phyloP scores from a whole-genome alignment of 2,329 filamentous ascomycete genomes.

The Metarhizium robertsii region DNA sequence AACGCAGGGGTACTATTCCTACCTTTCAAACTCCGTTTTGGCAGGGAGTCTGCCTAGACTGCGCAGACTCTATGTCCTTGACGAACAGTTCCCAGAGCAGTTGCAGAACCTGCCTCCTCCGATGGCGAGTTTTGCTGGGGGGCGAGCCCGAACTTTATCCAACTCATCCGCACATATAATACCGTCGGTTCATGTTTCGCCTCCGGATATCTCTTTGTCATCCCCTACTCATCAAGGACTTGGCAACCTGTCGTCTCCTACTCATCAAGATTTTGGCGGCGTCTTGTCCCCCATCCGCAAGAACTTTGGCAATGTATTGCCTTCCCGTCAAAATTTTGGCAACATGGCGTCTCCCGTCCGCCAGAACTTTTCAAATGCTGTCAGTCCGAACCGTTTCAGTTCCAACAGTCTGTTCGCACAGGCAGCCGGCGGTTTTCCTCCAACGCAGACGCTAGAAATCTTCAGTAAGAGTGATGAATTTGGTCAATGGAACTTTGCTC shows the following conservation, averaged over 20 bases:
- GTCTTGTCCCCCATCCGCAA: conserved; percentile 14
- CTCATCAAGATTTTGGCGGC: conserved; percentile 7
- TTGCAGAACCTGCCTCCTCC: conserved; percentile 66
- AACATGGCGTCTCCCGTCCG: conserved; percentile 15
- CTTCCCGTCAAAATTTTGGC: conserved; percentile 7
- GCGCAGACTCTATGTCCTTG: conserved; percentile 73
- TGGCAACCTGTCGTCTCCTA: neutral
- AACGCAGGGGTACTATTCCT: conserved; percentile 65
- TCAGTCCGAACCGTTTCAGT: conserved; percentile 36
- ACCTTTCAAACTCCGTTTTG: conserved; percentile 75
- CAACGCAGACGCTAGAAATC: conserved; percentile 48
- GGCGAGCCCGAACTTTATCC: conserved; percentile 23
- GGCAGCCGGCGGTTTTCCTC: conserved; percentile 17
- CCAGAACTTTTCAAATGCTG: conserved; percentile 16
- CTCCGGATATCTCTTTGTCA: conserved; percentile 15
- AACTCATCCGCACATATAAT: conserved; percentile 14
- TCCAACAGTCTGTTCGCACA: conserved; percentile 51
- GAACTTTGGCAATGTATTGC: conserved; percentile 11
- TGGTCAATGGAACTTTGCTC: conserved; percentile 49
- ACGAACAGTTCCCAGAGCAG: conserved; percentile 72
- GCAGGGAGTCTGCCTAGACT: conserved; percentile 66
- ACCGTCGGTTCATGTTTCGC: conserved; percentile 8
- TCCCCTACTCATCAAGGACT: conserved; percentile 6
- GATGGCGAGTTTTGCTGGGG: conserved; percentile 22
- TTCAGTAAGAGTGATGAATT: conserved; percentile 52